Evolutionary conservation across 768 basidiomycete genomes (phyloP).

Genomic region (Ramaria sp.): DNA sequence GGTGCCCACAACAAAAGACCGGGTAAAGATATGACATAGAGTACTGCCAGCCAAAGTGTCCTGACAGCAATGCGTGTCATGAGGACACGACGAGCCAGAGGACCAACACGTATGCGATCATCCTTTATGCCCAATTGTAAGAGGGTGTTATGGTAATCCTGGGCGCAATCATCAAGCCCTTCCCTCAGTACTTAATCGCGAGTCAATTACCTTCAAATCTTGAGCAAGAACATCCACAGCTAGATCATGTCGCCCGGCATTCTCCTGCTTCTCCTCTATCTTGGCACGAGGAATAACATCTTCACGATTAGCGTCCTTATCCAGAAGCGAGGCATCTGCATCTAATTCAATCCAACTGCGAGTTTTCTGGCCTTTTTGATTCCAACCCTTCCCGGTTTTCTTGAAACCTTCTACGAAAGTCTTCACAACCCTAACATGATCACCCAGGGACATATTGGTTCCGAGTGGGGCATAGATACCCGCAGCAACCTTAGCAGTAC

Average conservation of each 20-base stretch:
- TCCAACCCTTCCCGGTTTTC: conserved; percentile 18
- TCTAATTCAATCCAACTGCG: conserved; percentile 6
- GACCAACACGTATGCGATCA: conserved; percentile 61
- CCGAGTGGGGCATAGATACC: conserved; percentile 84
- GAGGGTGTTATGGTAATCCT: conserved; percentile 72
- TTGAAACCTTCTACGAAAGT: conserved; percentile 74
- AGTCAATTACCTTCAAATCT: neutral
- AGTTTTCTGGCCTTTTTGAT: conserved; percentile 18
- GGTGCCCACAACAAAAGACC: conserved; percentile 80
- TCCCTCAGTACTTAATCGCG: neutral
- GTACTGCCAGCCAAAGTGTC: conserved; percentile 47
- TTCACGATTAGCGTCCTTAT: neutral
- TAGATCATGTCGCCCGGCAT: neutral
- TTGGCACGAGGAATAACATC: neutral
- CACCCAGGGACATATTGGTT: conserved; percentile 74
- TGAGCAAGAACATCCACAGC: neutral
- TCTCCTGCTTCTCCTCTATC: conserved; percentile 8
- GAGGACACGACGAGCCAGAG: conserved; percentile 43
- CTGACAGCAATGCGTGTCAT: conserved; percentile 57
- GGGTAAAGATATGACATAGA: conserved; percentile 58
- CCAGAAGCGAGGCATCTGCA: neutral
- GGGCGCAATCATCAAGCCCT: neutral
- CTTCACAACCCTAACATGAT: conserved; percentile 68
- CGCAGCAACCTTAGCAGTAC: conserved; percentile 66
- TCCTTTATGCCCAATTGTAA: conserved; percentile 66